phyloP scores from a whole-genome alignment of 176 grass and related monocot genomes.

The Cenchrus fungigraminus region DNA sequence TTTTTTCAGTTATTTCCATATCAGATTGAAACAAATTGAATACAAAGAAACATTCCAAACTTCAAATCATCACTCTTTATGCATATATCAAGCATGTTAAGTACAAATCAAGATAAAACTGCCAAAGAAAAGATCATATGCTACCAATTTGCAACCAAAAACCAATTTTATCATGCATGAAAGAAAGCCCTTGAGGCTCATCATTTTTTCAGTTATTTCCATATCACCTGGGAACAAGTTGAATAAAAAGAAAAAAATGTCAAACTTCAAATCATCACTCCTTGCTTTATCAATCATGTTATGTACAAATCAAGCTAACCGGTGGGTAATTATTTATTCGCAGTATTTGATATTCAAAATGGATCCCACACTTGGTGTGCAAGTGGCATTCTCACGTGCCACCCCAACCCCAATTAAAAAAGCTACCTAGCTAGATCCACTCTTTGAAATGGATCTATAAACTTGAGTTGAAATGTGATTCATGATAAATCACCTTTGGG shows the following conservation, averaged over 20 bases:
- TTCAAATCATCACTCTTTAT: background rate
- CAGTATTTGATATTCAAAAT: background rate
- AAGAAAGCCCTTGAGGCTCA: background rate
- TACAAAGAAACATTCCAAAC: background rate
- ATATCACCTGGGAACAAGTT: background rate
- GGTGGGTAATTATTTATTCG: background rate
- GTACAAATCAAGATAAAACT: background rate
- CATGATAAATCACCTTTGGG: background rate
- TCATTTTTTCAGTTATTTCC: background rate
- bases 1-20: background rate
- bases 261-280: background rate
- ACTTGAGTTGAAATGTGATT: background rate
- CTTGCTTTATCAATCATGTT: background rate
- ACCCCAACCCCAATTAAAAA: no score
- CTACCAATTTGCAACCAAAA: background rate
- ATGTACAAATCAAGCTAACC: background rate
- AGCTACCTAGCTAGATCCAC: background rate
- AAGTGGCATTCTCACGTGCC: no score
- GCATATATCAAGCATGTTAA: background rate
- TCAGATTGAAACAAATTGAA: background rate
- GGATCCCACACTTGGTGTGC: no score
- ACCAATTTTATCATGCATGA: background rate
- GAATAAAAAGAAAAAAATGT: background rate
- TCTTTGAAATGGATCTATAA: background rate
- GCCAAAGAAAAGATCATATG: background rate